Percentiles rank a stretch among this genome's conserved stretches.
Evolutionary conservation across 768 basidiomycete genomes (phyloP).

Genomic region (Pleurotus cornucopiae): DNA sequence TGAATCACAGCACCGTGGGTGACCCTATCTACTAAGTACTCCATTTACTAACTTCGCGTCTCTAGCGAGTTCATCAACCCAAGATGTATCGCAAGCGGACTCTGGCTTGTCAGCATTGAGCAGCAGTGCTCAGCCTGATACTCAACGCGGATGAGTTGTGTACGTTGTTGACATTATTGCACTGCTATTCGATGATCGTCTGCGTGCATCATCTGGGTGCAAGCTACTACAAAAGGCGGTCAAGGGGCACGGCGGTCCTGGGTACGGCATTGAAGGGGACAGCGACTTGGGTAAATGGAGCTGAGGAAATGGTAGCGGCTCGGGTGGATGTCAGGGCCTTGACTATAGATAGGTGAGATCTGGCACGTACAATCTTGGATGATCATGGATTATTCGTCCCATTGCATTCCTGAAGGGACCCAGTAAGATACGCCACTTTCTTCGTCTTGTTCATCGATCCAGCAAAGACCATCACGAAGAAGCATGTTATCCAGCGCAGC

Average conservation of each 20-base stretch:
- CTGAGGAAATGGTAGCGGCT: not conserved
- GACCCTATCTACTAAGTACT: not conserved
- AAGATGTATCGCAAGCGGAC: not conserved
- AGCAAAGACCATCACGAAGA: slow-evolving; percentile 85
- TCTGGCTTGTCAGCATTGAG: not conserved
- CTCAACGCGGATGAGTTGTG: not conserved
- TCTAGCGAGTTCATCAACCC: not conserved
- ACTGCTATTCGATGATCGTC: not conserved
- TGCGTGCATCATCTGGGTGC: no score
- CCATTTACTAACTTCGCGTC: no score
- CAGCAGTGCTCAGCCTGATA: not conserved
- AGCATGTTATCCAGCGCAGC: slow-evolving; percentile 88
- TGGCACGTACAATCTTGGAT: slow-evolving; percentile 5
- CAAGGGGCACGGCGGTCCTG: not conserved
- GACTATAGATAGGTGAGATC: no score
- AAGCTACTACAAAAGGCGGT: no score
- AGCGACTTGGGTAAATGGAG: no score
- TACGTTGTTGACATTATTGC: not conserved
- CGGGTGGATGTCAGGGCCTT: not conserved
- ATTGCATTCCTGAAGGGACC: slow-evolving; percentile 84
- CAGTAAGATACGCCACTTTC: slow-evolving; percentile 68
- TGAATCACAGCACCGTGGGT: not conserved
- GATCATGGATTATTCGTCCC: slow-evolving; percentile 51
- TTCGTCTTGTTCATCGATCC: slow-evolving; percentile 90
- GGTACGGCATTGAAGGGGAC: not conserved